Base-by-base conservation (phyloP, 768 basidiomycete genomes). In the Clitopilus hobsonii region DNA sequence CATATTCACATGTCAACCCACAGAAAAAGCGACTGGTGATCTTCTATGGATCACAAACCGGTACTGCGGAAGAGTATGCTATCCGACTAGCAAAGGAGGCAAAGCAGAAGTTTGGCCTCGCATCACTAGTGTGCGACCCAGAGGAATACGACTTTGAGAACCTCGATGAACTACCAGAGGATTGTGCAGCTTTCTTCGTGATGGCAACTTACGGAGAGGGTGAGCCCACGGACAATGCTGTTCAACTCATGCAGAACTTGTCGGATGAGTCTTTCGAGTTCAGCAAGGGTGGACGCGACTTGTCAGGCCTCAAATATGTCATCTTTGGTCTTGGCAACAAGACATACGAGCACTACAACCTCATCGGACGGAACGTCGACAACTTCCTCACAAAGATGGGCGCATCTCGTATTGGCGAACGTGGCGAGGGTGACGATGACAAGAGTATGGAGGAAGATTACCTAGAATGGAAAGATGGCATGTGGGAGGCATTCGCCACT, bases 401-500 rank as follows among this genome's bases (percentile, higher is more conserved):
- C 25, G 97, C 84, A 20, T 68, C 76, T 53, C 85, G 93, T 52
- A 89, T 98, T 29, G 94, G 94, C 38, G 86, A 88, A 67, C 79
- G 88, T 32, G 96, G 96, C 8, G 95, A 98, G 71, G 96, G 96
- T 59, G 97, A 99, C 65, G 96, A 99, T 66, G 97, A 99, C 72
- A 97, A 97, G 78, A 94, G 90, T 67, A 98, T 99, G 95, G 96
- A 99, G 69, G 96, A 99, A 74, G 96, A 99, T 70, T 99, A 98
- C 69, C 83, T 99, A 11, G 94, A 92, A 63, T 99, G 96, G 96
- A 99, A 98, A 71, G 96, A 99, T 65, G 81, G 79, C 61, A 95
- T 98, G 94, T 98, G 94, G 91, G 86, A 89, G 16, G 84, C 85
- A 4, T 91, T 98, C 57, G 80, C 94, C n/a, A 69, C 77, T 54